phyloP scores from a whole-genome alignment of 352 stramenopile species.

The Globisporangium radiosum region DNA sequence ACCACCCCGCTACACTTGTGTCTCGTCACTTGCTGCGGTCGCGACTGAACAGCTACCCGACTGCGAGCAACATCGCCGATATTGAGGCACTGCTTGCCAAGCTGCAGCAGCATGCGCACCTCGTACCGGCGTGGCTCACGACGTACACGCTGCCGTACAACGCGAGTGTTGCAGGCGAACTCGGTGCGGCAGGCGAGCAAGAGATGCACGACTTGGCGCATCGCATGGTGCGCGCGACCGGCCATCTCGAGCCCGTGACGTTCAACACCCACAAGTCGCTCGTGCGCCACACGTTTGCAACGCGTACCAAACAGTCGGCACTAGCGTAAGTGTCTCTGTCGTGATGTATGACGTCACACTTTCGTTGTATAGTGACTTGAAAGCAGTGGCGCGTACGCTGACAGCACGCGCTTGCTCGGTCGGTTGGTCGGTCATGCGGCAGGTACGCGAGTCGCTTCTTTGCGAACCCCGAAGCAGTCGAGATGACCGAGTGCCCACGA shows the following conservation, averaged over 20 bases:
- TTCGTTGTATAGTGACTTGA: no score
- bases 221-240: conserved; percentile 18
- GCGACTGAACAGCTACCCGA: conserved; percentile 35
- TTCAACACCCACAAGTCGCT: conserved; percentile 36
- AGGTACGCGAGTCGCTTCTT: conserved; percentile 64
- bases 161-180: conserved; percentile 31
- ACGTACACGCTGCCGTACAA: conserved; percentile 72
- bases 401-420: no score
- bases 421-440: no score
- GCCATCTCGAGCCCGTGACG: conserved; percentile 12
- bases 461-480: conserved; percentile 36
- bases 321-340: conserved; percentile 25
- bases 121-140: conserved; percentile 47
- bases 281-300: conserved; percentile 44
- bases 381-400: no score
- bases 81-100: conserved; percentile 41
- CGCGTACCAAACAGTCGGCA: conserved; percentile 51
- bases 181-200: conserved; percentile 25
- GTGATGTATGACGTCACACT: no score
- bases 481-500: conserved; percentile 39
- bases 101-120: conserved; percentile 24
- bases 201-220: conserved; percentile 33
- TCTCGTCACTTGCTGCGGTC: neutral
- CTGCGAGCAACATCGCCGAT: conserved; percentile 33
- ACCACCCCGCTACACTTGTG: neutral